phyloP scores from a whole-genome alignment of 1,139 yeast species.

The Suhomyces kunorum region DNA sequence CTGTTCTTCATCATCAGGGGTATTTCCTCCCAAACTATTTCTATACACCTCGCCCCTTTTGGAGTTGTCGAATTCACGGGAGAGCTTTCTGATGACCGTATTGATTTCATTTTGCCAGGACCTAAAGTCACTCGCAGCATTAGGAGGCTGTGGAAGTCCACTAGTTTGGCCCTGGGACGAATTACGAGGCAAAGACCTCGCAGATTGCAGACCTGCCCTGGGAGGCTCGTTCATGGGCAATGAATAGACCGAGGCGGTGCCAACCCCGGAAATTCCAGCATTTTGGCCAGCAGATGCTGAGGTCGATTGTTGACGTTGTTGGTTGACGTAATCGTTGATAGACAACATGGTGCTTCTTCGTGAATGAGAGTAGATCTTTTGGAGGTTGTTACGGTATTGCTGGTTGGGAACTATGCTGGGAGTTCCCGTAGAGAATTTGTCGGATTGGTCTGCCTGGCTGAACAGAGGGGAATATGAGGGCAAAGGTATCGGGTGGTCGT shows the following conservation, averaged over 20 bases:
- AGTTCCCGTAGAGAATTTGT: constrained; percentile 41
- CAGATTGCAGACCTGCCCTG: constrained; percentile 6
- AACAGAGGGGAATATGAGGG: constrained; percentile 44
- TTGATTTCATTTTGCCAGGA: constrained; percentile 51
- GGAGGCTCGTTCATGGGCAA: constrained; percentile 19
- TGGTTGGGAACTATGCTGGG: constrained; percentile 37
- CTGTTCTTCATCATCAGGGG: constrained; percentile 16
- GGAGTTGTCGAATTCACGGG: constrained; percentile 35
- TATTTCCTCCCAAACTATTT: constrained; percentile 6
- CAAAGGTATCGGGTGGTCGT: constrained; percentile 25
- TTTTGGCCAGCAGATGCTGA: constrained; percentile 17
- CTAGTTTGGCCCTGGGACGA: neutral
- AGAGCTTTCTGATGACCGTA: constrained; percentile 39
- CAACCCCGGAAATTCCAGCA: constrained; percentile 14
- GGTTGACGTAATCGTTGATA: constrained; percentile 41
- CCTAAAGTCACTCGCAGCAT: constrained; percentile 38
- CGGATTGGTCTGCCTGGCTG: constrained; percentile 35
- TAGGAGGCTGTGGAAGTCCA: constrained; percentile 7
- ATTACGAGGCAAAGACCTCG: constrained; percentile 13
- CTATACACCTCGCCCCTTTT: constrained; percentile 11
- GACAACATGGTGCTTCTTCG: constrained; percentile 43
- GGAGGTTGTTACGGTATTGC: constrained; percentile 40
- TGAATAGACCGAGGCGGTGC: constrained; percentile 30
- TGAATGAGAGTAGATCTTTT: constrained; percentile 48
- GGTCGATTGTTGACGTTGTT: constrained; percentile 31